These are phyloP conservation scores for Cytospora schulzeri DNA, from an alignment of 2,329 filamentous ascomycete species.

Conservation along the genomic window DNA sequence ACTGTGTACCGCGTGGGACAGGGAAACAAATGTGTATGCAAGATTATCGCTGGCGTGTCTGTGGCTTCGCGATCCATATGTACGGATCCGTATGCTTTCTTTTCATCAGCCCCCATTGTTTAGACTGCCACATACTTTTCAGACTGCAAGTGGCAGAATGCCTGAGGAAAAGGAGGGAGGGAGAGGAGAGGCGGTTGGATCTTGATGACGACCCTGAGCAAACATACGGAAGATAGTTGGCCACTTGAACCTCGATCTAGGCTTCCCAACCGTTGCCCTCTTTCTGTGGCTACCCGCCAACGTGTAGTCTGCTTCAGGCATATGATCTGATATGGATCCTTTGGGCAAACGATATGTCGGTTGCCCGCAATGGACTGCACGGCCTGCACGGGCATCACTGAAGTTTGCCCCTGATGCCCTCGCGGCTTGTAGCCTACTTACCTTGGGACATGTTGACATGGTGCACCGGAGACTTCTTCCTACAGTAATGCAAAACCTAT, in stretches of 20 bases:
- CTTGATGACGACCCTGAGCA: background rate
- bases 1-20: background rate
- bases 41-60: background rate
- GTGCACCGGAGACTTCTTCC: background rate
- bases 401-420: background rate
- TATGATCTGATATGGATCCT: background rate
- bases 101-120: background rate
- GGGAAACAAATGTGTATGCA: background rate
- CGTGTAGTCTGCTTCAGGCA: background rate
- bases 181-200: background rate
- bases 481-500: background rate
- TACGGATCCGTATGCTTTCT: no score
- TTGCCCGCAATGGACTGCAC: background rate
- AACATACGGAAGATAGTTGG: background rate
- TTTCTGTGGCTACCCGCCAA: background rate
- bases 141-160: background rate
- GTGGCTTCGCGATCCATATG: background rate
- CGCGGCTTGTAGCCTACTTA: background rate
- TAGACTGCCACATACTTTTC: background rate
- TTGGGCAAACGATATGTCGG: background rate
- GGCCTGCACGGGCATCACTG: background rate
- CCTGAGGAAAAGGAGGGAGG: background rate
- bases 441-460: no score
- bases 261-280: background rate
- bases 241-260: background rate